phyloP scores from a whole-genome alignment of 2,329 filamentous ascomycete species.

The Xylariaceae sp. region DNA sequence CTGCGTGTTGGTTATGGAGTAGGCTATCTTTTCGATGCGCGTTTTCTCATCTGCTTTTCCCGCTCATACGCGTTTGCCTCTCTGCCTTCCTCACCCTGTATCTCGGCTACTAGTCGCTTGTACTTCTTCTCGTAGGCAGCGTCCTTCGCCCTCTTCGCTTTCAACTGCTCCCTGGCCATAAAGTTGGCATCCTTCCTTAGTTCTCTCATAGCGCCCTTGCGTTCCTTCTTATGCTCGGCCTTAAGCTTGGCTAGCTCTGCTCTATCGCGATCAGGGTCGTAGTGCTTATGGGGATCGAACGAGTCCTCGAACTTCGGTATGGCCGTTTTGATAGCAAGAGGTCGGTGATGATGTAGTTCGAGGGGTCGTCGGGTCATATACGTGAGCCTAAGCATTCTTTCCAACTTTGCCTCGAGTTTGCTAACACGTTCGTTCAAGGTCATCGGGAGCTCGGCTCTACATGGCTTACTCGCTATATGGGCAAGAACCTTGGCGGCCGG shows the following conservation, averaged over 20 bases:
- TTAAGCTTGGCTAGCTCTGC: slow-evolving; percentile 82
- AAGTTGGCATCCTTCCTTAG: slow-evolving; percentile 94
- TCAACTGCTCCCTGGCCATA: slow-evolving; percentile 85
- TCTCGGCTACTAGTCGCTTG: slow-evolving; percentile 87
- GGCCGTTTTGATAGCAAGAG: slow-evolving; percentile 82
- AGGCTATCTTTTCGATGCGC: slow-evolving; percentile 53
- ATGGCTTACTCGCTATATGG: slow-evolving; percentile 60
- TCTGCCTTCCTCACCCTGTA: slow-evolving; percentile 88
- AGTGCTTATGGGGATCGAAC: slow-evolving; percentile 94
- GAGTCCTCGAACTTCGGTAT: slow-evolving; percentile 95
- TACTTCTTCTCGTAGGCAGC: slow-evolving; percentile 96
- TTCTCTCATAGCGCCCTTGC: slow-evolving; percentile 92
- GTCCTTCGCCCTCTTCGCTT: slow-evolving; percentile 92
- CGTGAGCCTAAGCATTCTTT: slow-evolving; percentile 61
- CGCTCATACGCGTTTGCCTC: slow-evolving; percentile 88
- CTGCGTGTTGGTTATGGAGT: too few relatives aligned
- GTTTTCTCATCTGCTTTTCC: slow-evolving; percentile 76
- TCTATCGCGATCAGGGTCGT: slow-evolving; percentile 91
- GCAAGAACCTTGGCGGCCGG: slow-evolving; percentile 63
- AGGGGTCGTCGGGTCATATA: slow-evolving; percentile 74
- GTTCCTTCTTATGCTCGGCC: slow-evolving; percentile 91
- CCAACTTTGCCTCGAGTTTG: slow-evolving; percentile 50
- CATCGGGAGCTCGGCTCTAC: slow-evolving; percentile 53
- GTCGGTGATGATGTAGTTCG: slow-evolving; percentile 84
- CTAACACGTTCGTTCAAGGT: slow-evolving; percentile 44